Evolutionary conservation across 352 stramenopile genomes (phyloP).

Genomic region (Phytophthora cryptogea): DNA sequence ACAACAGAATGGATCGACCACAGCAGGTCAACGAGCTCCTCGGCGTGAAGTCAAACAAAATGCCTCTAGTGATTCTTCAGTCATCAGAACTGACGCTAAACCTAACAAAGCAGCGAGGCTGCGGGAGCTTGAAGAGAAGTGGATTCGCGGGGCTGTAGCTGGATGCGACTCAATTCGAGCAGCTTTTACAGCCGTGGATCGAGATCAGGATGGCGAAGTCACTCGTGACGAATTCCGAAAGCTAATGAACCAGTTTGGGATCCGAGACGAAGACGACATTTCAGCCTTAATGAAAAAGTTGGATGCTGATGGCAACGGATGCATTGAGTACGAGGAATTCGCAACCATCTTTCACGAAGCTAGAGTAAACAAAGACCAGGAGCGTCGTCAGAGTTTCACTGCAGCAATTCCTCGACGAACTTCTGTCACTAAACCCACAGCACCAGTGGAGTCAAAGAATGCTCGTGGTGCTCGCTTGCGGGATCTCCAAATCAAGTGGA

Average conservation of each 20-base stretch:
- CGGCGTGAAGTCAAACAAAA: not conserved
- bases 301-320: conserved; percentile 47
- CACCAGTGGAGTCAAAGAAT: conserved; percentile 31
- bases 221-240: conserved; percentile 51
- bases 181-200: conserved; percentile 54
- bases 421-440: conserved; percentile 13
- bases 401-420: not conserved
- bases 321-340: conserved; percentile 74
- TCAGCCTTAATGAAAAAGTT: conserved; percentile 47
- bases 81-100: conserved; percentile 6
- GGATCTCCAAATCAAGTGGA: conserved; percentile 67
- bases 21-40: conserved; percentile 1
- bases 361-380: conserved; percentile 14
- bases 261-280: conserved; percentile 50
- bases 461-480: conserved; percentile 36
- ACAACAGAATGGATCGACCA: not conserved
- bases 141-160: conserved; percentile 48
- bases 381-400: not conserved
- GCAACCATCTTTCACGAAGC: conserved; percentile 58
- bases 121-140: conserved; percentile 47
- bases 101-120: conserved; percentile 26
- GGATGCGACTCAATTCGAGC: conserved; percentile 33
- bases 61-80: not conserved
- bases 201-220: conserved; percentile 45
- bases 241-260: conserved; percentile 54